Evolutionary conservation across 257 asterid species (phyloP), one percentile per base, ranked within the genome.

Genomic region (Solanum acaule): DNA sequence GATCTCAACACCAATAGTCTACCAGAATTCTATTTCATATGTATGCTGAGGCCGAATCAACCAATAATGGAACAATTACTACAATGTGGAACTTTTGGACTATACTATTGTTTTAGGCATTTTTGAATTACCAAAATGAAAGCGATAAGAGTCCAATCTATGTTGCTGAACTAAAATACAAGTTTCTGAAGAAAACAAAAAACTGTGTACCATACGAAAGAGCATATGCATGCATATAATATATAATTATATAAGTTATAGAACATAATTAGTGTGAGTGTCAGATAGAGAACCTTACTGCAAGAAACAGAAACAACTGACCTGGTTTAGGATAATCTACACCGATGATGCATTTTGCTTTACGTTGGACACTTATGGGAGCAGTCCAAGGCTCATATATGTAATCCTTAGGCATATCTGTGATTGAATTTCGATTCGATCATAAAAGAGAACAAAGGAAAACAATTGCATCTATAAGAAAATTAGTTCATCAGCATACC

Each of bases 251-350:
- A 33, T 4, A 33, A 33, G 35, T 4, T 4, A 33, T 46, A 27
- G 67, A 46, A 27, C 37, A 29, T 38, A 42, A 27, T 44, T 68
- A 25, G 61, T 25, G 6, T 10, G 40, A 18, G 13, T 25, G 25
- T 20, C 68, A 68, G 68, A 27, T 37, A 40, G 61, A 67, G 34
- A 85, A 20, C 18, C 38, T 14, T 15, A 67, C 42, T 0, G 81
- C 76, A 44, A 29, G 83, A 18, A 68, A 42, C 38, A 38, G 15
- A 87, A 65, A 91, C 22, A 65, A 85, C 82, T 86, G 46, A 97
- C 99, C 98, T 93, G 99, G 99, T 89, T 94, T 94, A 86, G 99
- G 99, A 91, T 97, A 97, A 93, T 97, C 99, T 90, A 94, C 89
- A 81, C 99, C 99, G 29, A 95, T 87, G 68, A 97, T 92, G 92